Percentiles rank a stretch among this genome's conserved stretches.
phyloP scores from a whole-genome alignment of 139 green algal species.

The Chlamydomonas incerta region DNA sequence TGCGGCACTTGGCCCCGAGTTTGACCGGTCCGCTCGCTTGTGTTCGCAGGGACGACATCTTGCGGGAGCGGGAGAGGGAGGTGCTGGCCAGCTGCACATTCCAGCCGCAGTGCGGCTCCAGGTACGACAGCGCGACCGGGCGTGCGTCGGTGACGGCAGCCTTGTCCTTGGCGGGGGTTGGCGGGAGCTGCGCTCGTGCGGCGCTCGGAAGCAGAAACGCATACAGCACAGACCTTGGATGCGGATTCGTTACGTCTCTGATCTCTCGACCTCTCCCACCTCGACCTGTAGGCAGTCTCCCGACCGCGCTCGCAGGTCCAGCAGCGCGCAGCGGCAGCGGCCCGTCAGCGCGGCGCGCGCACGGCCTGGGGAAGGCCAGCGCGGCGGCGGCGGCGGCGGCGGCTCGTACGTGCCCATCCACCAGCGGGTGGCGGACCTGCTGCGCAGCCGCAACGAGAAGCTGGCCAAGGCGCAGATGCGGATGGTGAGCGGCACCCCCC shows the following conservation, averaged over 20 bases:
- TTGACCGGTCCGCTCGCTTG: too few relatives aligned
- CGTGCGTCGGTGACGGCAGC: too few relatives aligned
- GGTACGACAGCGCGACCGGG: too few relatives aligned
- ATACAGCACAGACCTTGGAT: too few relatives aligned
- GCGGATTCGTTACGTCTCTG: neutral
- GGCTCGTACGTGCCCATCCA: slow-evolving; percentile 49
- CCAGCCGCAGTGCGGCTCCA: slow-evolving; percentile 41
- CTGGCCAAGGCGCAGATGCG: slow-evolving; percentile 50
- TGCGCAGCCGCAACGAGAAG: slow-evolving; percentile 59
- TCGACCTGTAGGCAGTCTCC: slow-evolving; percentile 23
- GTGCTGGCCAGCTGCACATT: slow-evolving; percentile 53
- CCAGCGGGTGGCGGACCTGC: slow-evolving; percentile 51
- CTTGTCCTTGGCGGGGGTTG: too few relatives aligned
- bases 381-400: neutral
- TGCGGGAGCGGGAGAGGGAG: slow-evolving; percentile 39
- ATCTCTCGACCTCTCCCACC: neutral
- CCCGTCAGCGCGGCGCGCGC: neutral
- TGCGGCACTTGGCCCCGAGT: too few relatives aligned
- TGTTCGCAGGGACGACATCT: slow-evolving; percentile 50
- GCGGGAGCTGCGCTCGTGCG: neutral
- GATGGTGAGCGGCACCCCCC: slow-evolving; percentile 31
- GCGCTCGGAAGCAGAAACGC: neutral
- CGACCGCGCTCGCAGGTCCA: slow-evolving; percentile 3
- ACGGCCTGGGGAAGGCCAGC: neutral
- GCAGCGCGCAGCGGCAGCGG: slow-evolving; percentile 12